These are phyloP conservation scores for Cardamine occulta DNA, from an alignment of 345 rosid genomes.

Conservation along the genomic window DNA sequence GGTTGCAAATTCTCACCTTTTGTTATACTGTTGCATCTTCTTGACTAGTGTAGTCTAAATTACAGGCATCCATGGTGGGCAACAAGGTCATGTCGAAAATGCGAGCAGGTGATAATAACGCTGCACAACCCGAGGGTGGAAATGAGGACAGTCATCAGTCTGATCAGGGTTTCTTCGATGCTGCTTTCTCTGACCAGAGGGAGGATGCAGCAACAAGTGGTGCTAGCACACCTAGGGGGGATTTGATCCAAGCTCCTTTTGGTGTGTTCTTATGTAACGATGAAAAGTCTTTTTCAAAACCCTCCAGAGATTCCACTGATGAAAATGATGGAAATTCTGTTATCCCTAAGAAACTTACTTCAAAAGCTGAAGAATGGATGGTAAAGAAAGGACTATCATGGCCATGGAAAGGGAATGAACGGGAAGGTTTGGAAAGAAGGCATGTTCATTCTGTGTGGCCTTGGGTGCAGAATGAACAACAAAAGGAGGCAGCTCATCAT, in stretches of 20 bases:
- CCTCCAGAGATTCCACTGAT: slow-evolving; percentile 58
- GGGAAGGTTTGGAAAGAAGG: slow-evolving; percentile 57
- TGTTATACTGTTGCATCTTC: slow-evolving; percentile 19
- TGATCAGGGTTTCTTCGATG: slow-evolving; percentile 71
- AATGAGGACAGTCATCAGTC: slow-evolving; percentile 73
- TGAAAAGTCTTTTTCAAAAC: slow-evolving; percentile 54
- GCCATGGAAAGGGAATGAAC: slow-evolving; percentile 95
- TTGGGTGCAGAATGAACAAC: slow-evolving; percentile 66
- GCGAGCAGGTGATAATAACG: slow-evolving; percentile 58
- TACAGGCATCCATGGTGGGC: slow-evolving; percentile 83
- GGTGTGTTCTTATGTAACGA: slow-evolving; percentile 58
- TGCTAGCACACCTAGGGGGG: slow-evolving; percentile 80
- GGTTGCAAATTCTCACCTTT: slow-evolving; percentile 8
- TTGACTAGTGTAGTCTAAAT: slow-evolving; percentile 42
- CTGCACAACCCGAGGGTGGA: slow-evolving; percentile 62
- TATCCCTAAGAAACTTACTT: slow-evolving; percentile 65
- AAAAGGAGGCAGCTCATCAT: slow-evolving; percentile 53
- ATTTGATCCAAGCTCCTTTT: slow-evolving; percentile 56
- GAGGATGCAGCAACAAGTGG: slow-evolving; percentile 80
- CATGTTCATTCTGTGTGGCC: slow-evolving; percentile 60
- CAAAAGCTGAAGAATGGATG: slow-evolving; percentile 87
- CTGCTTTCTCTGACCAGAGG: slow-evolving; percentile 59
- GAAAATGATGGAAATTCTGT: slow-evolving; percentile 71
- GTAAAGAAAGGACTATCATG: slow-evolving; percentile 80
- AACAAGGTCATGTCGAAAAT: slow-evolving; percentile 81